Base-by-base conservation (phyloP, 805 yeast species). In the Citeromyces matritensis region DNA sequence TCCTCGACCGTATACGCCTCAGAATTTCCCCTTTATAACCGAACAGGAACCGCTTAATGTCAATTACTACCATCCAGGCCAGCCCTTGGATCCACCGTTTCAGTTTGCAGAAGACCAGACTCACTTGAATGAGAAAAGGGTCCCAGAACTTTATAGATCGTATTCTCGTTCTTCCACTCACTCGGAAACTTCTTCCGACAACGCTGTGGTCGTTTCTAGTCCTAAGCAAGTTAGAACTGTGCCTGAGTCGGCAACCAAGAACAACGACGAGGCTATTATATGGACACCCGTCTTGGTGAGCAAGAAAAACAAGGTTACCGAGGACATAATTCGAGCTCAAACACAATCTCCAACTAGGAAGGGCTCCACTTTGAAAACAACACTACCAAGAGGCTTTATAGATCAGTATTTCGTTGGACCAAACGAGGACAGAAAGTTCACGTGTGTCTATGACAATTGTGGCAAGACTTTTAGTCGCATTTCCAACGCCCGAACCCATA, bases 401-500 rank as follows among this genome's bases (percentile, higher is more conserved):
- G 97, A 88, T 48, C 69, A 68, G 35, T 83, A 77, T 44, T 77
- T 88, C 51, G 67, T 65, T 32, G 94, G 94, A 1, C 85, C 95
- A 5, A 78, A 80, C 40, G 69, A 59, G 21, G 69, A 78, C 30
- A 79, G 76, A 37, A 60, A 66, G 21, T 93, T 67, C 55, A 64
- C 73, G 24, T 91, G 99, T 53, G 63, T 68, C 36, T 88, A 63
- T 51, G 69, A 78, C 10, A 63, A 64, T 33, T 91, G 99, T 55
- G 79, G 81, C 7, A 85, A 91, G 54, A 58, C 66, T 33, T 88
- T 91, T 54, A 73, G 85, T 6, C 65, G 98, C 46, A 64, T 95
- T 30, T 93, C 93, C 53, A 91, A 91, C 45, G 83, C 84, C 9
- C 62, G 97, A 38, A 83, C 95, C 0, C 99, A 91, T 51, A 86